Evolutionary conservation across 441 rosid species (phyloP).

Genomic region (Breynia disticha): DNA sequence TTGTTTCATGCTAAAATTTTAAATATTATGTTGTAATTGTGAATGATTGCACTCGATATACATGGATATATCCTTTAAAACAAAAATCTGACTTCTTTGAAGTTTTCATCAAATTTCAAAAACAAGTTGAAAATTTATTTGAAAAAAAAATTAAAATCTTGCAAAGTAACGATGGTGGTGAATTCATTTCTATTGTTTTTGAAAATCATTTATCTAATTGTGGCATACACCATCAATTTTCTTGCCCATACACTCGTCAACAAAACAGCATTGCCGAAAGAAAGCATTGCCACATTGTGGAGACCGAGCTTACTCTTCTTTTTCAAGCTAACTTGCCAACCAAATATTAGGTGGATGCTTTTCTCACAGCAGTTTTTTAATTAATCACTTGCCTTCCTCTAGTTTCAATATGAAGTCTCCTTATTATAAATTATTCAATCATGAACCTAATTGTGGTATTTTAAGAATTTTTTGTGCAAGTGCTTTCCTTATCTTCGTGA

Average conservation of each 20-base stretch:
- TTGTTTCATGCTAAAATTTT: neutral
- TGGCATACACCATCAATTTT: too few species aligned
- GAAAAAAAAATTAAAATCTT: neutral
- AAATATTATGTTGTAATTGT: neutral
- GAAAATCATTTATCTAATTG: too few species aligned
- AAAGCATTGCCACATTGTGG: too few species aligned
- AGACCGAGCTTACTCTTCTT: too few species aligned
- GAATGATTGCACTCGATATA: neutral
- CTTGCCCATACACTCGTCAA: too few species aligned
- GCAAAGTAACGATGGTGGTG: neutral
- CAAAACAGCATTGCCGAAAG: too few species aligned
- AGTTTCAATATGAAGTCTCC: neutral
- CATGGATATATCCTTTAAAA: slow-evolving; percentile 1
- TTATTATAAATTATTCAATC: neutral
- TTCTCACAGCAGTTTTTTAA: too few species aligned
- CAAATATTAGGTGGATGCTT: too few species aligned
- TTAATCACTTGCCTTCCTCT: neutral
- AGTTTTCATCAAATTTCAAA: neutral
- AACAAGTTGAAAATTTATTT: neutral
- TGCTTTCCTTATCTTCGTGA: neutral
- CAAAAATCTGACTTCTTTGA: neutral
- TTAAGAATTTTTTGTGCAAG: slow-evolving; percentile 3
- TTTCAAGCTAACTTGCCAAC: too few species aligned
- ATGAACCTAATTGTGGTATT: neutral
- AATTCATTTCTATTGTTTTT: neutral